These are phyloP conservation scores for Plasmodium vivax DNA, from an alignment of 169 alveolate species.

Conservation along the genomic window DNA sequence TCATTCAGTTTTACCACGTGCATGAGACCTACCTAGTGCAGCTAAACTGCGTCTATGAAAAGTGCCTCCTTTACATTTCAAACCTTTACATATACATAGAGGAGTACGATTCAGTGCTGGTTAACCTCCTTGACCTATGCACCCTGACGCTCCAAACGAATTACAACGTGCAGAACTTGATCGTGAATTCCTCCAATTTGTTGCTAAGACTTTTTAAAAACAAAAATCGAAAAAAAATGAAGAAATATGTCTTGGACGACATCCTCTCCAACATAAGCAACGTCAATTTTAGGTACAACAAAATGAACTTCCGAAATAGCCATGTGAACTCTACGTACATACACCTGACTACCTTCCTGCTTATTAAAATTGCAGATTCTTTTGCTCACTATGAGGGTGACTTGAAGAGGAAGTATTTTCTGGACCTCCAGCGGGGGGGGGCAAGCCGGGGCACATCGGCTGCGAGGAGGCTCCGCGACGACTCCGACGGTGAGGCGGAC, in stretches of 20 bases:
- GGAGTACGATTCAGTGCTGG: conserved; percentile 53
- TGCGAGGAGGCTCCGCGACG: too few relatives aligned
- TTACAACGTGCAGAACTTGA: conserved; percentile 51
- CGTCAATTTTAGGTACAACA: conserved; percentile 53
- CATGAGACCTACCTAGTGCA: conserved; percentile 42
- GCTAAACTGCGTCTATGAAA: conserved; percentile 38
- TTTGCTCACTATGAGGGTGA: conserved; percentile 55
- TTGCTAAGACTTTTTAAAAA: conserved; percentile 20
- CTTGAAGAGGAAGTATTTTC: conserved; percentile 16
- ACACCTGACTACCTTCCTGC: conserved; percentile 27
- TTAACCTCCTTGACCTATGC: conserved; percentile 37
- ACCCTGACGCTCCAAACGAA: conserved; percentile 34
- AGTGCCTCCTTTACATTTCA: conserved; percentile 28
- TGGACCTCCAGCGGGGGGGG: neutral
- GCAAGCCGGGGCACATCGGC: neutral
- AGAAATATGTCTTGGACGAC: conserved; percentile 47
- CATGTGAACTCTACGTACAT: conserved; percentile 44
- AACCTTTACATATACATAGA: conserved; percentile 45
- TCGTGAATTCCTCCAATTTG: conserved; percentile 29
- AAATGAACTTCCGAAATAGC: conserved; percentile 42
- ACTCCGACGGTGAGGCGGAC: neutral
- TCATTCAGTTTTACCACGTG: conserved; percentile 56
- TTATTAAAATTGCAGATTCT: conserved; percentile 50
- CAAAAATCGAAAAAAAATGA: conserved; percentile 6
- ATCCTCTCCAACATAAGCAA: conserved; percentile 35